These are phyloP conservation scores for Alternaria atra DNA, from an alignment of 2,329 filamentous ascomycete species.

Conservation along the genomic window DNA sequence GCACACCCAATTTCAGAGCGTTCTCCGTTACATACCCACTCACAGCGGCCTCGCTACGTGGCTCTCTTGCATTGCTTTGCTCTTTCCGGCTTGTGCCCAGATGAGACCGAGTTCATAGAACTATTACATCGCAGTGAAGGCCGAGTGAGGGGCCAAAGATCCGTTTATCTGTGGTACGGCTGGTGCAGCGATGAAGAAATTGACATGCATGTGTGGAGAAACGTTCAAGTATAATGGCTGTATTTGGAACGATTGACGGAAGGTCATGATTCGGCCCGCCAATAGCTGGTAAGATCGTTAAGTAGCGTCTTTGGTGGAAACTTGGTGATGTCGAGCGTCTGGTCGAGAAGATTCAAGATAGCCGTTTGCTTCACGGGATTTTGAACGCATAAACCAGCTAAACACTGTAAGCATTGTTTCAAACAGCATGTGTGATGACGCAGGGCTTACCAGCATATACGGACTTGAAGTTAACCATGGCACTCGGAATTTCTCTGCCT, in stretches of 20 bases:
- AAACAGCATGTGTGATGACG: too few relatives aligned
- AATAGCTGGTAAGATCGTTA: constrained; percentile 40
- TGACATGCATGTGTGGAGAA: not conserved
- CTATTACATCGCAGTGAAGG: not conserved
- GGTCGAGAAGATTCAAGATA: constrained; percentile 39
- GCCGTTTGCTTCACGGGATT: constrained; percentile 36
- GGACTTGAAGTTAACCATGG: constrained; percentile 41
- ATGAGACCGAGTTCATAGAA: not conserved
- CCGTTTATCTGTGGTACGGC: not conserved
- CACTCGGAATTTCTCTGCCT: constrained; percentile 35
- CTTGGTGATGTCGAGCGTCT: constrained; percentile 39
- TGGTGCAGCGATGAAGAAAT: not conserved
- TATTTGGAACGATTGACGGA: not conserved
- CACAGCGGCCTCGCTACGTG: constrained; percentile 11
- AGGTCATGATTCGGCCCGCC: constrained; percentile 34
- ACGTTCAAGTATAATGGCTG: not conserved
- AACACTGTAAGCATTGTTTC: constrained; percentile 5
- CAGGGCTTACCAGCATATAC: constrained; percentile 41
- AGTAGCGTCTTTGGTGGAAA: constrained; percentile 43
- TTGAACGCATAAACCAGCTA: constrained; percentile 46
- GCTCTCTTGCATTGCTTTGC: not conserved
- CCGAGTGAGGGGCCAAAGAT: not conserved
- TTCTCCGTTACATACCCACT: not conserved
- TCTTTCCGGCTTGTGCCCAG: not conserved
- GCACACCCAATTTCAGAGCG: not conserved